These are phyloP conservation scores for Ogataea degrootiae DNA, from an alignment of 805 yeast genomes.

Conservation along the genomic window DNA sequence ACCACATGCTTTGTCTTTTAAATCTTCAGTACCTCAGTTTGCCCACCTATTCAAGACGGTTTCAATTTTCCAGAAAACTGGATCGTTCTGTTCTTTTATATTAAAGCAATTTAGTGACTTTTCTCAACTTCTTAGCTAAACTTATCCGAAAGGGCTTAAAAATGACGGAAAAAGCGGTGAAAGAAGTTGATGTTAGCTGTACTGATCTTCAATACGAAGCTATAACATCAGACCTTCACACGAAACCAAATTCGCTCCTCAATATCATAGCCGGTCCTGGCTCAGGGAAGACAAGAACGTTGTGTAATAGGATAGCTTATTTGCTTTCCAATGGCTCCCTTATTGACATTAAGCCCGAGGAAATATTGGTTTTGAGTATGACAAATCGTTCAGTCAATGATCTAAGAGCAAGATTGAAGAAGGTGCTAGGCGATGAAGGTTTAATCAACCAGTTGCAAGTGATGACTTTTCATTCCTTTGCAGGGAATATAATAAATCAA, in stretches of 20 bases:
- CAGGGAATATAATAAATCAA: conserved; percentile 43
- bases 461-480: conserved; percentile 61
- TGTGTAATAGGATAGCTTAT: conserved; percentile 48
- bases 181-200: conserved; percentile 20
- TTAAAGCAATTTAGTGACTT: background rate
- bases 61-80: no score
- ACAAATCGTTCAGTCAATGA: conserved; percentile 64
- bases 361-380: conserved; percentile 59
- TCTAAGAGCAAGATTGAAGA: conserved; percentile 29
- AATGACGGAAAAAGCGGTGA: background rate
- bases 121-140: background rate
- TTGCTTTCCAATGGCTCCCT: conserved; percentile 32
- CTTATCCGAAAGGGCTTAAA: background rate
- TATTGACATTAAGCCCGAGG: conserved; percentile 39
- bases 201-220: conserved; percentile 45
- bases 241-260: conserved; percentile 36
- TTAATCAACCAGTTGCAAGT: conserved; percentile 35
- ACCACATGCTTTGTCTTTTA: no score
- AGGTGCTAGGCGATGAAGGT: conserved; percentile 28
- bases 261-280: conserved; percentile 69
- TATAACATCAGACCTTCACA: conserved; percentile 34
- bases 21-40: no score
- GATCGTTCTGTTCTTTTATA: no score
- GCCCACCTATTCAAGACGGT: no score
- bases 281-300: conserved; percentile 63